Conservation (phyloP, 2,329 filamentous ascomycete species). For the Alternaria infectoria region DNA sequence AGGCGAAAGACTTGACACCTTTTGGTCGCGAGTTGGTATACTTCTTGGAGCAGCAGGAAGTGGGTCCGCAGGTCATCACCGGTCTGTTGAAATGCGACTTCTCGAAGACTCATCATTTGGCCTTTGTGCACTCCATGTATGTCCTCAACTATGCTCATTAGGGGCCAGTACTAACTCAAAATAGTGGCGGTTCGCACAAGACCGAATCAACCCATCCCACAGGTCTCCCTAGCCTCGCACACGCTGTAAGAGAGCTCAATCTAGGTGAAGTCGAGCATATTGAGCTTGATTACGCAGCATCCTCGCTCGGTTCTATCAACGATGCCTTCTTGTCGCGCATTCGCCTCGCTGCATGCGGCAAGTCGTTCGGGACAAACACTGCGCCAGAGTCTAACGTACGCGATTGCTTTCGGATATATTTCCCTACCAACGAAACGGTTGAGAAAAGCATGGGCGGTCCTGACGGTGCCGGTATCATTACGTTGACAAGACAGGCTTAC, state of each 20-base stretch:
- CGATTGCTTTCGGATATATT: constrained; percentile 40
- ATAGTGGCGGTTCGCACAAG: constrained; percentile 43
- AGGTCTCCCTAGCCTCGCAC: constrained; percentile 77
- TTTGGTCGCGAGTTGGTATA: constrained; percentile 75
- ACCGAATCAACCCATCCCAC: constrained; percentile 56
- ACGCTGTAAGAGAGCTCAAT: constrained; percentile 58
- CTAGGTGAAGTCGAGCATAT: constrained; percentile 54
- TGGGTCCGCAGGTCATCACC: constrained; percentile 68
- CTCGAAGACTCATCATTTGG: constrained; percentile 70
- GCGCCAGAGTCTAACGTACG: constrained; percentile 9
- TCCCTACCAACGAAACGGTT: constrained; percentile 54
- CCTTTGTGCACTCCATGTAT: constrained; percentile 86
- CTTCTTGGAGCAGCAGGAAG: constrained; percentile 71
- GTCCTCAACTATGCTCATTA: constrained; percentile 34
- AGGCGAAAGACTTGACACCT: constrained; percentile 48
- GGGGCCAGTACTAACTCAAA: constrained; percentile 4
- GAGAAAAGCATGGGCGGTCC: constrained; percentile 67
- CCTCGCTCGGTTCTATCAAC: constrained; percentile 81
- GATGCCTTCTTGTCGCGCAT: constrained; percentile 68
- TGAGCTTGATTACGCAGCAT: constrained; percentile 77
- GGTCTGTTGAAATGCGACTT: constrained; percentile 85
- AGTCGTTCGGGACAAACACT: constrained; percentile 8
- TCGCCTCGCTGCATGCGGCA: constrained; percentile 62
- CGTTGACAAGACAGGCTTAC: constrained; percentile 76
- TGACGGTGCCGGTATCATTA: constrained; percentile 77